Base-by-base conservation (phyloP, 1,284 basidiomycete genomes). In the Microbotryomycetes sp. region DNA sequence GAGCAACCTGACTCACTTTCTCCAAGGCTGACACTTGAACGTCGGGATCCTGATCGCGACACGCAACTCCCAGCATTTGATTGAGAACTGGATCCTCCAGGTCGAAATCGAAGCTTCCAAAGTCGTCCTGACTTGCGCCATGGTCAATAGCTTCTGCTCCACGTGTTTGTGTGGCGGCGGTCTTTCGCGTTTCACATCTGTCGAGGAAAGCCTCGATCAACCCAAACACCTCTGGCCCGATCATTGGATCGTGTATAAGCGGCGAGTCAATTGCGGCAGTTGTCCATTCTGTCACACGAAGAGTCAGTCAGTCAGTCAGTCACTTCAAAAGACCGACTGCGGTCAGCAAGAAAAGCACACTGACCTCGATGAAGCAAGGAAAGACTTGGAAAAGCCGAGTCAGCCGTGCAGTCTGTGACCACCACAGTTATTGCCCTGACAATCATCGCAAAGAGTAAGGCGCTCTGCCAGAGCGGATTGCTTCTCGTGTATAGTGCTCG, bases 81-180 rank as follows among this genome's bases (percentile, higher is more conserved):
- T 81, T 74, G 5, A 88, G 73, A 25, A 80, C 79, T 2, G 83
- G 82, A 68, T 87, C 85, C 50, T 86, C 80, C 36, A 83, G 78
- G 53, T 79, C 77, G 30, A 78, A 67, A 65, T 86, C 82, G 48
- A 84, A 74, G 59, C 79, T 79, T 30, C 82, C 77, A 51, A 74
- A 77, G 29, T 81, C 77, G 63, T 92, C 87, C 72, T 91, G 87
- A 68, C 88, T 92, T 66, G 91, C 89, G 69, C 85, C 80, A n/a
- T n/a, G n/a, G n/a, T n/a, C n/a, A n/a, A n/a, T n/a, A n/a, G n/a
- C n/a, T n/a, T n/a, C n/a, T n/a, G n/a, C n/a, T n/a, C n/a, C n/a
- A n/a, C n/a, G n/a, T n/a, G n/a, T n/a, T n/a, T n/a, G n/a, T n/a
- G n/a, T n/a, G n/a, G n/a, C n/a, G n/a, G n/a, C n/a, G n/a, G n/a